Evolutionary conservation across 306 rosid genomes (phyloP).

Genomic region (Purshia tridentata): DNA sequence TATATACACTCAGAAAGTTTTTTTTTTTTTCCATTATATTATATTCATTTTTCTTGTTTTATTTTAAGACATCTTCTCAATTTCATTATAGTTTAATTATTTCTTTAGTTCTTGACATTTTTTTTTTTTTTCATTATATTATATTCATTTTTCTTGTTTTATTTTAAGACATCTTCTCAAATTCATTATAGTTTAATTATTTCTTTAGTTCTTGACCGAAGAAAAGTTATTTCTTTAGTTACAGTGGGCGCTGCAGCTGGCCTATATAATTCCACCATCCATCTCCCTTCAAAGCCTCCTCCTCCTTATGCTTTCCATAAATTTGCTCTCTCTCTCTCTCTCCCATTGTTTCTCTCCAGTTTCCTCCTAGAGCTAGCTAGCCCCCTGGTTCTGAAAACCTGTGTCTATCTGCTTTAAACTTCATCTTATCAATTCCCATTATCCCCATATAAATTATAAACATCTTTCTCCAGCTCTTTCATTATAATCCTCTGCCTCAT

Average conservation of each 20-base stretch:
- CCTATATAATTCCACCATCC: slow-evolving; percentile 52
- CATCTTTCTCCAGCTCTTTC: no score
- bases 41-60: no score
- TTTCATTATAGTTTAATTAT: no score
- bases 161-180: no score
- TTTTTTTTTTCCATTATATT: no score
- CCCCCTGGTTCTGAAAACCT: slow-evolving; percentile 13
- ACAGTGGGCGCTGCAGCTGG: slow-evolving; percentile 20
- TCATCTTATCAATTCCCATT: background rate
- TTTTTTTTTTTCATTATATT: no score
- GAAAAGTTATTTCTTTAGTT: slow-evolving; percentile 29
- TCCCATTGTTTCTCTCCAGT: slow-evolving; percentile 15
- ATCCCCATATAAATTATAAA: no score
- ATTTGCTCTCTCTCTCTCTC: background rate
- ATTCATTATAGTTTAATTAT: background rate
- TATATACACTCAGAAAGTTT: no score
- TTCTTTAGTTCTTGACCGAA: slow-evolving; percentile 27
- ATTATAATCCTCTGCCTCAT: no score
- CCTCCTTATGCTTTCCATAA: slow-evolving; percentile 36
- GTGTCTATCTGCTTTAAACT: background rate
- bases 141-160: no score
- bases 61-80: no score
- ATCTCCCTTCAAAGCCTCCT: slow-evolving; percentile 56
- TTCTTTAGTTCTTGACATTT: no score
- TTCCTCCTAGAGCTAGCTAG: background rate